Evolutionary conservation across 768 basidiomycete genomes (phyloP).

Genomic region (Porphyrellus cyaneotinctus): DNA sequence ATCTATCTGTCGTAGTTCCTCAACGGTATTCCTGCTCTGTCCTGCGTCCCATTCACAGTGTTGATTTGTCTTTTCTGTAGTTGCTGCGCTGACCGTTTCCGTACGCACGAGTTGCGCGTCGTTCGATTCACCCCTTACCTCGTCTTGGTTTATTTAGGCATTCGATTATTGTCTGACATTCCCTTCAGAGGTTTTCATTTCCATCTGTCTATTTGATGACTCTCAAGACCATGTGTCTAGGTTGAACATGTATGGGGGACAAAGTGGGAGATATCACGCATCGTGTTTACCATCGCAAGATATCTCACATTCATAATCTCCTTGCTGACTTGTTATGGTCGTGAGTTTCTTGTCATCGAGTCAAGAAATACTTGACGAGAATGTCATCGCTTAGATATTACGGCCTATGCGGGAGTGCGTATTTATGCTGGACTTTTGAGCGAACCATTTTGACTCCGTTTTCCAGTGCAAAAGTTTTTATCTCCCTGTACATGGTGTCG

Average conservation of each 20-base stretch:
- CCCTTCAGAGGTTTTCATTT: slow-evolving; percentile 14
- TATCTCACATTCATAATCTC: slow-evolving; percentile 23
- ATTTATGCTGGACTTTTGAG: neutral
- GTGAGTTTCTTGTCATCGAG: neutral
- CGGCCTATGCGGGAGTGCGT: slow-evolving; percentile 6
- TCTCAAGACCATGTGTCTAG: slow-evolving; percentile 9
- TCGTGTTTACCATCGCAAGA: slow-evolving; percentile 26
- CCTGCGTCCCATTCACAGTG: neutral
- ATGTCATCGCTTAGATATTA: neutral
- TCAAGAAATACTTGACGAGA: neutral
- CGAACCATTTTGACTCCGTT: neutral
- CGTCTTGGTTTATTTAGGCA: slow-evolving; percentile 1
- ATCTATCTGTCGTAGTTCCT: slow-evolving; percentile 8
- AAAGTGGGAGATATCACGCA: slow-evolving; percentile 20
- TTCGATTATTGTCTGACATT: slow-evolving; percentile 25
- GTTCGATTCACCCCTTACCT: too few species aligned
- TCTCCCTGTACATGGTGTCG: slow-evolving; percentile 14
- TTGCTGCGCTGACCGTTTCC: slow-evolving; percentile 15
- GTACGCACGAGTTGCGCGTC: too few species aligned
- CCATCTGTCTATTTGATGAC: neutral
- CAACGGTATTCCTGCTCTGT: slow-evolving; percentile 13
- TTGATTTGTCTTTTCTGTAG: slow-evolving; percentile 2
- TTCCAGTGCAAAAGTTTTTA: slow-evolving; percentile 18
- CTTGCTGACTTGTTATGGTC: slow-evolving; percentile 16
- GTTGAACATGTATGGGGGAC: slow-evolving; percentile 23